These are phyloP conservation scores for Erigeron canadensis DNA, from an alignment of 129 eudicot genomes.

Conservation along the genomic window DNA sequence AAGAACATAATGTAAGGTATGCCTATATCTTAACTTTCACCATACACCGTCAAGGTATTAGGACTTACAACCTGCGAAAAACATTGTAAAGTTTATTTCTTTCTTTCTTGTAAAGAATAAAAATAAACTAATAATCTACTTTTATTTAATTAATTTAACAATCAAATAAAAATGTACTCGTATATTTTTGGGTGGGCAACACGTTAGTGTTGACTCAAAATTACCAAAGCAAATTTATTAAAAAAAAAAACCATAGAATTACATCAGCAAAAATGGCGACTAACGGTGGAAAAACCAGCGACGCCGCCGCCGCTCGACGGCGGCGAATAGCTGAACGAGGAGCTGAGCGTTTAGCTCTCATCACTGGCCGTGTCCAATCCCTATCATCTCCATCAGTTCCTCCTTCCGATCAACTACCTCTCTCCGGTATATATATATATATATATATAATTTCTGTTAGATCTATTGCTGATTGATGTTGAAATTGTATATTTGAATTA, in stretches of 20 bases:
- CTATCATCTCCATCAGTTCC: constrained; percentile 39
- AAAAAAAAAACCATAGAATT: background rate
- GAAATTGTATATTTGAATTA: too few species aligned
- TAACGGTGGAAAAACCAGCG: constrained; percentile 36
- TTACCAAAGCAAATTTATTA: background rate
- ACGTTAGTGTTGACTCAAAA: background rate
- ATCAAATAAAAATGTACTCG: too few species aligned
- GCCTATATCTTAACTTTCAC: too few species aligned
- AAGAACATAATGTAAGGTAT: too few species aligned
- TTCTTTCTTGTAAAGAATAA: too few species aligned
- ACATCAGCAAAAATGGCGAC: constrained; percentile 30
- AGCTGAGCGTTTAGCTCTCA: constrained; percentile 85
- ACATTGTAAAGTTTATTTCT: too few species aligned
- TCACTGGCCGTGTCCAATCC: constrained; percentile 66
- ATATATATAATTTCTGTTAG: background rate
- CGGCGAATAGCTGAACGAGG: constrained; percentile 76
- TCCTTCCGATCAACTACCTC: constrained; percentile 20
- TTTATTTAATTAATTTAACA: too few species aligned
- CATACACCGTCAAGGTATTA: too few species aligned
- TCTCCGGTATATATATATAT: constrained; percentile 10
- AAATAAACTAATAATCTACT: too few species aligned
- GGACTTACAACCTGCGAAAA: too few species aligned
- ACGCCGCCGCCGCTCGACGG: constrained; percentile 71
- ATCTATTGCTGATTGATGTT: background rate
- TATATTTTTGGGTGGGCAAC: background rate